These are phyloP conservation scores for Ceriops zippeliana DNA, from an alignment of 345 rosid genomes.

Conservation along the genomic window DNA sequence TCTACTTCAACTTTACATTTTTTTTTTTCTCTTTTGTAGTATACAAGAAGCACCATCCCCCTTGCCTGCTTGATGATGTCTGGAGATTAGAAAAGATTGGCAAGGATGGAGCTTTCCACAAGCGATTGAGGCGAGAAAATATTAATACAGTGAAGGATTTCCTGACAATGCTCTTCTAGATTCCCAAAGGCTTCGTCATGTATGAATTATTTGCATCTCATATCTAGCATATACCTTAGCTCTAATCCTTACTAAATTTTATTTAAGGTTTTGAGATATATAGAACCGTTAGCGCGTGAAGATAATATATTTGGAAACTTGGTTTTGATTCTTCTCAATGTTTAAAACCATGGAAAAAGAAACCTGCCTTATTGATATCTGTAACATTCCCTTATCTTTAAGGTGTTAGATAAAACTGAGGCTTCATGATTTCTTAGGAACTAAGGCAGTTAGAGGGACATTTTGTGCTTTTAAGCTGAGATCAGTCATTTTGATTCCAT, in stretches of 20 bases:
- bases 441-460: too few species aligned
- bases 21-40: conserved; percentile 46
- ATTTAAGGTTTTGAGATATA: background rate
- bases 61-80: conserved; percentile 75
- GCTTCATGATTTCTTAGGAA: background rate
- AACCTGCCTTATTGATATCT: background rate
- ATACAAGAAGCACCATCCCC: conserved; percentile 95
- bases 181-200: conserved; percentile 74
- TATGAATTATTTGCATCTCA: conserved; percentile 27
- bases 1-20: conserved; percentile 8
- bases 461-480: background rate
- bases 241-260: background rate
- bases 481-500: background rate
- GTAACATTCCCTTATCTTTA: background rate
- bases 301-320: conserved; percentile 1
- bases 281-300: background rate
- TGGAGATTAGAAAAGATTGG: conserved; percentile 99
- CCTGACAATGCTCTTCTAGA: conserved; percentile 59
- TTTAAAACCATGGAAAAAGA: too few species aligned
- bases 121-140: conserved; percentile 61
- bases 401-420: background rate
- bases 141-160: conserved; percentile 81
- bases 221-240: background rate
- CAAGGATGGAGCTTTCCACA: conserved; percentile 98
- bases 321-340: background rate